Conservation (phyloP, 2,329 filamentous ascomycete species). For the Fonsecaea monophora region DNA sequence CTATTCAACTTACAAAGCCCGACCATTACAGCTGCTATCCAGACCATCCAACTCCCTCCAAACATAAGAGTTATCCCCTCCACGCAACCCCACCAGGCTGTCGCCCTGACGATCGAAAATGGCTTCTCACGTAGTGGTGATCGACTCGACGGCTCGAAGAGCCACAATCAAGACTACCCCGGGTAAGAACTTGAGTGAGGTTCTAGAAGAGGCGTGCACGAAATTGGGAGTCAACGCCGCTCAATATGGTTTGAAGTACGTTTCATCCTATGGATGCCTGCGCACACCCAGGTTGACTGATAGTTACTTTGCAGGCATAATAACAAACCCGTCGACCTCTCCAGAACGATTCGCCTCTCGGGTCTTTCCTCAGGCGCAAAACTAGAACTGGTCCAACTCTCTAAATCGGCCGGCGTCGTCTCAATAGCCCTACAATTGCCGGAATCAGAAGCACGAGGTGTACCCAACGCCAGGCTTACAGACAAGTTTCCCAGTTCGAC, state of each 20-base stretch:
- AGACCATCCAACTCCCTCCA: not conserved
- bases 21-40: not conserved
- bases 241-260: constrained; percentile 81
- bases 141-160: constrained; percentile 78
- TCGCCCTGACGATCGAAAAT: constrained; percentile 57
- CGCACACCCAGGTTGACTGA: not conserved
- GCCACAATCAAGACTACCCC: constrained; percentile 83
- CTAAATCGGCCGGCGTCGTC: constrained; percentile 82
- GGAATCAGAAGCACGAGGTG: constrained; percentile 68
- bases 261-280: constrained; percentile 14
- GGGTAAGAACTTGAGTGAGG: constrained; percentile 79
- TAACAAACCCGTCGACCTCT: constrained; percentile 85
- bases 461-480: constrained; percentile 71
- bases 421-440: constrained; percentile 89
- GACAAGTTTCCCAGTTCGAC: constrained; percentile 89
- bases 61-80: not conserved
- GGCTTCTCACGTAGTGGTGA: constrained; percentile 87
- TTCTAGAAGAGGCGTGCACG: constrained; percentile 84
- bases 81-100: constrained; percentile 23
- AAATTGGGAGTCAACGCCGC: constrained; percentile 77
- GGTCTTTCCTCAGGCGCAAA: constrained; percentile 86
- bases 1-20: not conserved
- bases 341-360: constrained; percentile 80
- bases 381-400: constrained; percentile 86
- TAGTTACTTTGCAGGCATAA: constrained; percentile 65